These are phyloP conservation scores for Cryptococcus sp. DNA, from an alignment of 1,284 basidiomycete species.

Conservation along the genomic window DNA sequence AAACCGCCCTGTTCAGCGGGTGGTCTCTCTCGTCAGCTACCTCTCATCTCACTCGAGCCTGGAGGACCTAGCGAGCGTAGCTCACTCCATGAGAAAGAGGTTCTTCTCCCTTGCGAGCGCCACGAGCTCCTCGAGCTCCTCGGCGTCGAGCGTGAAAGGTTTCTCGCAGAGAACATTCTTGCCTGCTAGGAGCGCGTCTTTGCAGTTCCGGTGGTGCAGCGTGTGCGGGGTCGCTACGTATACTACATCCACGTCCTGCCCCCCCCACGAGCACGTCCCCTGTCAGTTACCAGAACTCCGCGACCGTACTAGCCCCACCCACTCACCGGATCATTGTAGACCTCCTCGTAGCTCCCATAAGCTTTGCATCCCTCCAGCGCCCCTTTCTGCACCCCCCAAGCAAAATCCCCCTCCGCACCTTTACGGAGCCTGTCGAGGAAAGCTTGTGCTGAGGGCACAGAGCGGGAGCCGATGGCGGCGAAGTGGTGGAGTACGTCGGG, in stretches of 20 bases:
- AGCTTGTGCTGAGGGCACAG: conserved; percentile 62
- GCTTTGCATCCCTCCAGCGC: conserved; percentile 56
- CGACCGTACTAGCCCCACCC: no score
- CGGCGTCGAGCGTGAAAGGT: conserved; percentile 49
- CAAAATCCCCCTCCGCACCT: conserved; percentile 15
- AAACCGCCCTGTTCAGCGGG: not conserved
- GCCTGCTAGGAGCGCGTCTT: conserved; percentile 66
- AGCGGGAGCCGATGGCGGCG: conserved; percentile 74
- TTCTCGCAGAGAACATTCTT: conserved; percentile 84
- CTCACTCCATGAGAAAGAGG: conserved; percentile 72
- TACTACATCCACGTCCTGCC: conserved; percentile 65
- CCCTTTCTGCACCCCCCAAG: conserved; percentile 38
- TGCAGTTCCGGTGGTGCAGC: conserved; percentile 69
- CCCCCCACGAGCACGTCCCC: no score
- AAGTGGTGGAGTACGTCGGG: conserved; percentile 73
- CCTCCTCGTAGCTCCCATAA: conserved; percentile 72
- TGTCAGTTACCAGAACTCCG: no score
- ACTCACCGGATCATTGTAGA: conserved; percentile 61
- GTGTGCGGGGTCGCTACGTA: conserved; percentile 83
- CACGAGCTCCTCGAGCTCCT: conserved; percentile 57
- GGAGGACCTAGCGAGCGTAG: not conserved
- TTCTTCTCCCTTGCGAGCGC: conserved; percentile 65
- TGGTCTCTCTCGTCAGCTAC: not conserved
- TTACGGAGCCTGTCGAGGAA: conserved; percentile 59
- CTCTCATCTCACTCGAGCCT: not conserved